phyloP scores from a whole-genome alignment of 2,329 filamentous ascomycete genomes.

The Sporothrix euskadiensis region DNA sequence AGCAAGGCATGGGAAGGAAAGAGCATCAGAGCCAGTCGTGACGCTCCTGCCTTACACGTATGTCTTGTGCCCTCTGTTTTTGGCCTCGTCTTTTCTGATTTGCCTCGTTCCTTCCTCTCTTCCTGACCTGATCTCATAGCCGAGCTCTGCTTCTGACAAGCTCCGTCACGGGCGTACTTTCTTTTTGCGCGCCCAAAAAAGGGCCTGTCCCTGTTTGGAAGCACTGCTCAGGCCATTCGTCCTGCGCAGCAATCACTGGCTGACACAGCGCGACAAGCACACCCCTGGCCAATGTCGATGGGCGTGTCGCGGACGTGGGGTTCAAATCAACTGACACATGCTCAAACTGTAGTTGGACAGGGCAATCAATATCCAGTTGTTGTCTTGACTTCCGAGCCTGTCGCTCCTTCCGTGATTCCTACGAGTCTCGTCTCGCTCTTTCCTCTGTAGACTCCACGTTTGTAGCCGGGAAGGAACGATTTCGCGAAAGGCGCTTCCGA shows the following conservation, averaged over 20 bases:
- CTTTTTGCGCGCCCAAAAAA: background rate
- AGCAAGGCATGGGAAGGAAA: background rate
- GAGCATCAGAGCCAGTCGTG: background rate
- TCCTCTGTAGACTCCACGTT: background rate
- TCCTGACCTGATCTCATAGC: background rate
- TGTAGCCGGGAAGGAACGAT: background rate
- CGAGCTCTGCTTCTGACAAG: background rate
- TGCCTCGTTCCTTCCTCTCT: slow-evolving; percentile 2
- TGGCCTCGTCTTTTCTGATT: background rate
- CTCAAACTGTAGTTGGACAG: background rate
- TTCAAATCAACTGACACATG: slow-evolving; percentile 14
- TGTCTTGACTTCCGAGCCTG: background rate
- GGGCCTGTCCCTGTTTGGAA: background rate
- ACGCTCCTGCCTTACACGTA: background rate
- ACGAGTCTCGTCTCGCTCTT: background rate
- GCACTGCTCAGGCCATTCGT: background rate
- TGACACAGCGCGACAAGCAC: slow-evolving; percentile 1
- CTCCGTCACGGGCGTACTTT: slow-evolving; percentile 8
- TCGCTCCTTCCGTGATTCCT: background rate
- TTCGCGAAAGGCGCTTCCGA: background rate
- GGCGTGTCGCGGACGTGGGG: slow-evolving; percentile 18
- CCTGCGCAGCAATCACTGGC: background rate
- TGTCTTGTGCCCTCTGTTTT: background rate
- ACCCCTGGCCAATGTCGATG: background rate
- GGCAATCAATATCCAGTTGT: background rate